These are phyloP conservation scores for Noccaea caerulescens DNA, from an alignment of 345 rosid species.

Conservation along the genomic window DNA sequence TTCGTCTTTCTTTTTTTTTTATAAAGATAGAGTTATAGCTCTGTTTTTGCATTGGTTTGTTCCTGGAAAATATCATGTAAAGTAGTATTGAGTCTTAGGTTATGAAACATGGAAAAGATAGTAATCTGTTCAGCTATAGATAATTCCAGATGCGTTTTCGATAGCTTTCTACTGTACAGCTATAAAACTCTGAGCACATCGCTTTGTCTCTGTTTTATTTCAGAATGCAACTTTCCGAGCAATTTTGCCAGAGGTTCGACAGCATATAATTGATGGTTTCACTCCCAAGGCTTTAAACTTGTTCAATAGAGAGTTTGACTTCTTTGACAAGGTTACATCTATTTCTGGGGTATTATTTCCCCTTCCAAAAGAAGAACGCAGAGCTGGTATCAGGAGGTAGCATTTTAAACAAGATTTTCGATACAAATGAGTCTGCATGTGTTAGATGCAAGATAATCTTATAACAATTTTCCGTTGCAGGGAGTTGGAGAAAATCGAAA, in stretches of 20 bases:
- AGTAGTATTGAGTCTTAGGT: background rate
- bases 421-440: conserved; percentile 8
- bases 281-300: conserved; percentile 72
- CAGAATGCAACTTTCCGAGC: conserved; percentile 80
- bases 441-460: conserved; percentile 26
- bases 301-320: conserved; percentile 88
- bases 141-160: background rate
- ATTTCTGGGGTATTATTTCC: conserved; percentile 82
- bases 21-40: background rate
- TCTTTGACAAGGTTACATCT: conserved; percentile 94
- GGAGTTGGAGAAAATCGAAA: conserved; percentile 90
- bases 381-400: conserved; percentile 94
- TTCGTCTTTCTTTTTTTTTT: no score
- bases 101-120: conserved; percentile 1
- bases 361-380: conserved; percentile 92
- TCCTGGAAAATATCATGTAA: background rate
- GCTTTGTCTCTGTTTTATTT: conserved; percentile 26
- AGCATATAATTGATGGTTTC: conserved; percentile 86
- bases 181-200: conserved; percentile 13
- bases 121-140: background rate
- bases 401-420: conserved; percentile 16
- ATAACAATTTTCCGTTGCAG: conserved; percentile 48
- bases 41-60: background rate
- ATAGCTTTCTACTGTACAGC: background rate
- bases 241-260: conserved; percentile 76